Conservation (phyloP, 495 filamentous ascomycete genomes). For the Cladorrhinum samala region DNA sequence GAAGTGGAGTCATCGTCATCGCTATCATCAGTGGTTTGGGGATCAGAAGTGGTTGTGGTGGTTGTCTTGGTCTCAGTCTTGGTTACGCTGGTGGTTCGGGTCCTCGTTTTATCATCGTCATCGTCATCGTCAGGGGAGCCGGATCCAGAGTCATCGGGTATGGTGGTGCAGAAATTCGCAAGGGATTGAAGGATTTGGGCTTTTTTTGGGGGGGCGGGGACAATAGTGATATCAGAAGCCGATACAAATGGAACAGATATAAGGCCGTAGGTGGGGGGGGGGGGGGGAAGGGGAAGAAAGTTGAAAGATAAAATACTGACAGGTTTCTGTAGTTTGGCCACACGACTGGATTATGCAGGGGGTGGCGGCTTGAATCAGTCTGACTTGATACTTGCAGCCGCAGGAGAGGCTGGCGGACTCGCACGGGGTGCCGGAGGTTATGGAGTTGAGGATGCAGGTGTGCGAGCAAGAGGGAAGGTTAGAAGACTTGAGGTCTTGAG, state of each 20-base stretch:
- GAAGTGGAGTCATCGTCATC: slow-evolving; percentile 1
- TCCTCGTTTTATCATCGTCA: too few species aligned
- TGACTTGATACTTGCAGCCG: slow-evolving; percentile 35
- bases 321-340: slow-evolving; percentile 28
- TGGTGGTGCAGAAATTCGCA: too few species aligned
- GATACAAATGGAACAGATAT: too few species aligned
- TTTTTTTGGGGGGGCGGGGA: too few species aligned
- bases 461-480: slow-evolving; percentile 37
- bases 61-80: slow-evolving; percentile 2
- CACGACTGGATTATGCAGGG: slow-evolving; percentile 33
- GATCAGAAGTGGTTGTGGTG: slow-evolving; percentile 5
- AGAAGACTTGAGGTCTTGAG: slow-evolving; percentile 30
- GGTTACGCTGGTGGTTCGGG: too few species aligned
- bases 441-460: slow-evolving; percentile 31
- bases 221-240: too few species aligned
- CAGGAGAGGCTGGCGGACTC: slow-evolving; percentile 33
- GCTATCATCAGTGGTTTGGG: slow-evolving; percentile 6
- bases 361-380: slow-evolving; percentile 28
- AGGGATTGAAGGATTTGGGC: too few species aligned
- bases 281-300: background rate
- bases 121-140: slow-evolving; percentile 25
- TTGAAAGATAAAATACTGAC: slow-evolving; percentile 16
- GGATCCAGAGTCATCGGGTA: too few species aligned
- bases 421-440: slow-evolving; percentile 32
- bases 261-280: too few species aligned